Conservation (phyloP, 176 grass and related monocot genomes). For the Themeda triandra region DNA sequence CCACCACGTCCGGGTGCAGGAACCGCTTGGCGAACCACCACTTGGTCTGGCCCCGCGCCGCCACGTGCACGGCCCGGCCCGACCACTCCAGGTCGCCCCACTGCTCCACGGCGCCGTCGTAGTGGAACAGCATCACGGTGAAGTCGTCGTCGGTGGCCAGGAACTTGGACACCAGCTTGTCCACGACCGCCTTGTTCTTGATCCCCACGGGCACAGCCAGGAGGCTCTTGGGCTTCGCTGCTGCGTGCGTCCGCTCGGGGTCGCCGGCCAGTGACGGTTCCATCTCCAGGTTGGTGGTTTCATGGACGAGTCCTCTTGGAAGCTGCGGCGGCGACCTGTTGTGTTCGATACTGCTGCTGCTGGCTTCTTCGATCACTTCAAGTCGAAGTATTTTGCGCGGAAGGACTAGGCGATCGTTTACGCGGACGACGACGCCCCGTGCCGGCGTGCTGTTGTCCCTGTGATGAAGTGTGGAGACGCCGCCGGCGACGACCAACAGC, state of each 20-base stretch:
- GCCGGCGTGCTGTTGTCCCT: not conserved
- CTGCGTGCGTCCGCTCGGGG: not conserved
- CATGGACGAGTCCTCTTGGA: not conserved
- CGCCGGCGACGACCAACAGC: not conserved
- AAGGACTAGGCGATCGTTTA: too few species aligned
- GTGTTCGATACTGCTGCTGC: not conserved
- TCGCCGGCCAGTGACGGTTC: not conserved
- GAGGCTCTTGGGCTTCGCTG: not conserved
- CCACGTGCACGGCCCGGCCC: not conserved
- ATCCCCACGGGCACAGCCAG: not conserved
- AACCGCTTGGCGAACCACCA: constrained; percentile 47
- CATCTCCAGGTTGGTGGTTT: constrained; percentile 9
- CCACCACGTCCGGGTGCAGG: constrained; percentile 37
- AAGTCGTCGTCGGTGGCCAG: not conserved
- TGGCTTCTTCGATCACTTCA: not conserved
- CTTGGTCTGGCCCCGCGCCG: not conserved
- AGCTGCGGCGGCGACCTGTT: not conserved
- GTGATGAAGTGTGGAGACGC: not conserved
- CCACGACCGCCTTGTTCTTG: not conserved
- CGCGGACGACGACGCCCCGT: not conserved
- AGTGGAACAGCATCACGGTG: constrained; percentile 23
- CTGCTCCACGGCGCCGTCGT: constrained; percentile 16
- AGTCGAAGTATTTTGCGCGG: not conserved
- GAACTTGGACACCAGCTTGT: constrained; percentile 3
- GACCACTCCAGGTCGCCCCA: not conserved